Base-by-base conservation (phyloP, 345 rosid species). In the Salix koriyanagi region DNA sequence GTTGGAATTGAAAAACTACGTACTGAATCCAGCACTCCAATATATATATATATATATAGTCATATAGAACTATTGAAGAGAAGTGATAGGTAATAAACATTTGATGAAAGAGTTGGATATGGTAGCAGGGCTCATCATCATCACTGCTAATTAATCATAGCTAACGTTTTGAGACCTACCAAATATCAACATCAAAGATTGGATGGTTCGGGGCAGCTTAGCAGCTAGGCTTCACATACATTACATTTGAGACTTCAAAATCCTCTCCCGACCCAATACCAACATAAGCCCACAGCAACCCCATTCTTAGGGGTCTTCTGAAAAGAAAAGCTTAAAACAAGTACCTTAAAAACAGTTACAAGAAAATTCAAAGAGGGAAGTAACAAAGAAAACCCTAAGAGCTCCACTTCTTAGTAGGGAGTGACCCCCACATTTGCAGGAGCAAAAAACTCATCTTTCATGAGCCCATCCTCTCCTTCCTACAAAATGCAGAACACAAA, bases 391-490 rank as follows among this genome's bases (percentile, higher is more conserved):
- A 50, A 50, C 65, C 54, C 37, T 25, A 77, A 50, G 21, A 70
- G 52, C 14, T 56, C 39, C 28, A 56, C 15, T 76, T 82, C 41
- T 77, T 78, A 91, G 77, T 86, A 88, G 66, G 97, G 98, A 39
- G 87, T 60, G 83, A 93, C 87, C 71, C 97, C 97, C 71, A 90
- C 82, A 69, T 91, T 91, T 18, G 97, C 78, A 28, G 97, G 84
- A 83, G 87, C 85, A 70, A 88, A 89, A 78, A 89, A 88, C 69
- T 96, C 98, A 69, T 92, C 98, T 83, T 91, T 96, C 88, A 87
- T 84, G 62, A 83, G 81, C 86, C 83, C 83, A 62, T 88, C 92
- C 67, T 94, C 97, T 65, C 91, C 97, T 46, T 91, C 98, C 99
- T 93, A 37, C 79, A 67, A 15, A 71, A 71, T 42, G 14, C 14